Evolutionary conservation across 2,329 filamentous ascomycete genomes (phyloP).

Genomic region (Plenodomus tracheiphilus): DNA sequence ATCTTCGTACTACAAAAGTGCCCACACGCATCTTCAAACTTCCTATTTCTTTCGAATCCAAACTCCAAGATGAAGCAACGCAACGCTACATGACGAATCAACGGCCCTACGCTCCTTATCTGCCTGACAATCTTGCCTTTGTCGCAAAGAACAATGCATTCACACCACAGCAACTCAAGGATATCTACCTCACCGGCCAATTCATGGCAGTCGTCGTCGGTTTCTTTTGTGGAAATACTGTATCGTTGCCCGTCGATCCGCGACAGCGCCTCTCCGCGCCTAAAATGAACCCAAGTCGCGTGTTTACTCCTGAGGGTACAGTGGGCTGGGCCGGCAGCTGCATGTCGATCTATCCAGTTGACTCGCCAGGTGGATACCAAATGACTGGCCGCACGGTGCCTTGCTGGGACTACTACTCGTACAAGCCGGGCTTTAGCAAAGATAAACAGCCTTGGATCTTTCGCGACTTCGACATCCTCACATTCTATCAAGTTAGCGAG

Average conservation of each 20-base stretch:
- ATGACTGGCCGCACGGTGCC: constrained; percentile 58
- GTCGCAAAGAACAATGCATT: constrained; percentile 60
- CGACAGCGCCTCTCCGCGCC: constrained; percentile 58
- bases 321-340: constrained; percentile 61
- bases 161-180: constrained; percentile 52
- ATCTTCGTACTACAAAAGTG: constrained; percentile 47
- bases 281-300: constrained; percentile 61
- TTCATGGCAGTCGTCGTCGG: constrained; percentile 59
- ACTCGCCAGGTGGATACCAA: constrained; percentile 61
- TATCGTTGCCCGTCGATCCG: constrained; percentile 58
- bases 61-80: constrained; percentile 55
- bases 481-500: constrained; percentile 58
- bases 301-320: constrained; percentile 61
- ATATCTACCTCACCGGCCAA: constrained; percentile 55
- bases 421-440: constrained; percentile 52
- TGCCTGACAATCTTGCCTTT: constrained; percentile 66
- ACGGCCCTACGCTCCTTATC: constrained; percentile 62
- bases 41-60: constrained; percentile 49
- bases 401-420: constrained; percentile 58
- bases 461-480: constrained; percentile 60
- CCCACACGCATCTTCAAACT: constrained; percentile 49
- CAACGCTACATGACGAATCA: constrained; percentile 65
- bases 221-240: constrained; percentile 59
- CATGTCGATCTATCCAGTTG: constrained; percentile 59
- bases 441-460: constrained; percentile 58